Base-by-base conservation (phyloP, 1,139 yeast genomes). In the Saccharomyces hybrid region DNA sequence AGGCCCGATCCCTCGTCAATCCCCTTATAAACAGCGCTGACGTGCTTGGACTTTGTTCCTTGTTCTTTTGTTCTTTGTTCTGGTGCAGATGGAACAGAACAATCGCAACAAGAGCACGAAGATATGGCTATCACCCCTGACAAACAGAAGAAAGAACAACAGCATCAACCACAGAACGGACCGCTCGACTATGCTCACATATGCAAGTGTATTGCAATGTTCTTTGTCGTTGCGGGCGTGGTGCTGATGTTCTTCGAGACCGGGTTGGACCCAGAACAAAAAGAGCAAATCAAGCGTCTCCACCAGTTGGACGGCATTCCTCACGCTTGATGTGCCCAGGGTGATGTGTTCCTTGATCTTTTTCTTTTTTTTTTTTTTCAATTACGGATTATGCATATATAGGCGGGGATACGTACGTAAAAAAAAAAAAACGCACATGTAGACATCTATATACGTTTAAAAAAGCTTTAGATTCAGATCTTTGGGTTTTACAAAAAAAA, bases 161-260 rank as follows among this genome's bases (percentile, higher is more conserved):
- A 26, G 8, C n/a, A 47, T 4, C 32, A 47, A 47, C n/a, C 28
- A 8, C 31, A 47, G 19, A 11, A 28, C 25, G 2, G 11, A 27
- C n/a, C 28, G 31, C 23, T 46, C 31, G 19, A 46, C 28, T 46
- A 25, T 16, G 48, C 19, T 19, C 31, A 46, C 48, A 11, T n/a
- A 23, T 38, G 44, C 25, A 38, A 38, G 13, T 50, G 41, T 50
- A 51, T 54, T 44, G 58, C 58, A 5, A 50, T 54, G n/a, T 27
- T 56, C 25, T 56, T 56, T 41, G 51, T 56, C 19, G 41, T 56
- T 9, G 38, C 50, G 11, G 58, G 58, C 29, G 49, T 56, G 31
- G 46, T 48, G 14, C 46, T 56, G 32, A 56, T 56, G 57, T 54
- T 54, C 47, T 54, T 56, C 23, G 58, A 56, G 46, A 56, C 52